Conservation (phyloP, 1,284 basidiomycete species). For the Fomitopsis palustris region DNA sequence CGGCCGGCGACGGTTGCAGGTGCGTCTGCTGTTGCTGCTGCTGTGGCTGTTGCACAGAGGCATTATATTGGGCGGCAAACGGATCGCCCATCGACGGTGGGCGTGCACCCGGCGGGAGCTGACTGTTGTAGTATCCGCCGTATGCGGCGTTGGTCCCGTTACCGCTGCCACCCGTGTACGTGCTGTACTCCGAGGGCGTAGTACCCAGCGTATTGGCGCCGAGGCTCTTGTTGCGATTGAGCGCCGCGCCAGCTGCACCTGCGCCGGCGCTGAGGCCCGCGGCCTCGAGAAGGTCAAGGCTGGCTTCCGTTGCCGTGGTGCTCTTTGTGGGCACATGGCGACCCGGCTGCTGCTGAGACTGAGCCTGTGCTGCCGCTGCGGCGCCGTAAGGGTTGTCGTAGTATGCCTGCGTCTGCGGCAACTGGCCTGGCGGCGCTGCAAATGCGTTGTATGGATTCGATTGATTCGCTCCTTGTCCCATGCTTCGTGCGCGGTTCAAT, state of each 20-base stretch:
- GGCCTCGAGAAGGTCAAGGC: constrained; percentile 20
- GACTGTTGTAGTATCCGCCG: constrained; percentile 6
- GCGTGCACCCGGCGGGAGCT: constrained; percentile 10
- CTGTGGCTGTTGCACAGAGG: not conserved
- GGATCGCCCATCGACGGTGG: constrained; percentile 9
- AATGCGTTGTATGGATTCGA: constrained; percentile 33
- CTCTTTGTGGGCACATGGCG: constrained; percentile 8
- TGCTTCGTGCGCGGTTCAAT: constrained; percentile 25
- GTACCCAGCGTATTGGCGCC: constrained; percentile 20
- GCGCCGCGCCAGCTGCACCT: constrained; percentile 15
- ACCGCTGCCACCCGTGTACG: not conserved
- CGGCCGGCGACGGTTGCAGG: constrained; percentile 3
- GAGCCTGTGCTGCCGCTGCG: constrained; percentile 1
- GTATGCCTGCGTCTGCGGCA: constrained; percentile 16
- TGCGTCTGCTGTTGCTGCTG: constrained; percentile 10
- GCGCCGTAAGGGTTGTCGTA: constrained; percentile 13
- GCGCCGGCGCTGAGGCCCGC: constrained; percentile 21
- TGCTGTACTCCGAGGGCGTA: constrained; percentile 15
- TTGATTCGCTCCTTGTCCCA: constrained; percentile 12
- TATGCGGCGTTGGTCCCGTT: constrained; percentile 6
- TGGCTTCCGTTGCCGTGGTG: not conserved
- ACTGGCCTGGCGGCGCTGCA: constrained; percentile 16
- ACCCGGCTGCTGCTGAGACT: constrained; percentile 7
- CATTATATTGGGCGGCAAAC: constrained; percentile 9
- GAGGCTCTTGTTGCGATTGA: constrained; percentile 29